Percentiles rank a stretch among this genome's conserved stretches.
Conservation (phyloP, 2,329 filamentous ascomycete species). For the Paramyrothecium sp. region DNA sequence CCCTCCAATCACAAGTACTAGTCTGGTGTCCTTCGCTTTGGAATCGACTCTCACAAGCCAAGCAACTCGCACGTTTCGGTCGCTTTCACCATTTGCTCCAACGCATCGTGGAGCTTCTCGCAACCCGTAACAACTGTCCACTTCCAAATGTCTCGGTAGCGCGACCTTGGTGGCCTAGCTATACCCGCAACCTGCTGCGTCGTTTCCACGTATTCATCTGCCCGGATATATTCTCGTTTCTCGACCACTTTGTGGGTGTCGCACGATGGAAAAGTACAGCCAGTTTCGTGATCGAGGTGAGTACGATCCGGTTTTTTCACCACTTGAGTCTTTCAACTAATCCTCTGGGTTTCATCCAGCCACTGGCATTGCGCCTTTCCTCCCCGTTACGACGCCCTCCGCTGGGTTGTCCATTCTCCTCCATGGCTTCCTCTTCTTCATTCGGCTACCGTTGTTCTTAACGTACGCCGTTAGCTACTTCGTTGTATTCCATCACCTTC, state of each 20-base stretch:
- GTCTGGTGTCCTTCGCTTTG: neutral
- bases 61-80: neutral
- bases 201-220: neutral
- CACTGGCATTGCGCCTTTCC: constrained; percentile 93
- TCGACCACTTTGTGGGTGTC: constrained; percentile 4
- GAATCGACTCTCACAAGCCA: neutral
- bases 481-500: constrained; percentile 77
- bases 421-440: constrained; percentile 71
- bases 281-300: constrained; percentile 88
- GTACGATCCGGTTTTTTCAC: neutral
- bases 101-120: neutral
- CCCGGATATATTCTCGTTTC: constrained; percentile 6
- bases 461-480: constrained; percentile 71
- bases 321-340: neutral
- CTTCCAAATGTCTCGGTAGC: constrained; percentile 1
- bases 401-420: constrained; percentile 62
- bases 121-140: neutral
- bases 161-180: too few species aligned
- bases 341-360: constrained; percentile 51
- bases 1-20: neutral
- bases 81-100: neutral
- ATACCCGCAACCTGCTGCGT: too few species aligned
- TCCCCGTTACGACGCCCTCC: constrained; percentile 70
- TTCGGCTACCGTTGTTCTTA: constrained; percentile 78
- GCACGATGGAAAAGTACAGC: constrained; percentile 86